Evolutionary conservation across 2,329 filamentous ascomycete genomes (phyloP), one percentile per base, ranked within the genome.

Genomic region (Fusarium chuoi): DNA sequence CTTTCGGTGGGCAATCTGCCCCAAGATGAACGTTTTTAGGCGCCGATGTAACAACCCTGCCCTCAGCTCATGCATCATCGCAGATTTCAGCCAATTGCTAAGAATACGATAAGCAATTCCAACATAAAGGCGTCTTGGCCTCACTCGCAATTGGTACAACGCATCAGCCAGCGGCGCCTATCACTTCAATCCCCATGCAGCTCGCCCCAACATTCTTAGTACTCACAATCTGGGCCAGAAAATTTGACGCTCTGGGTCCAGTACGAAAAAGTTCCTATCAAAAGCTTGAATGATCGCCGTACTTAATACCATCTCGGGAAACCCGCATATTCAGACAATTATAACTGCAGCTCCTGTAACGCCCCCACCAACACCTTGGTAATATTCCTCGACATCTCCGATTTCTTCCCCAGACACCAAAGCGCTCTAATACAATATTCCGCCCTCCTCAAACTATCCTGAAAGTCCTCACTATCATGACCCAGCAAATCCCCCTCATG

Each of bases 341-440:
- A 56, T 36, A 58, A 7, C 41, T 49, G 30, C 3, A 58, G 12
- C 12, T 58, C 55, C 1, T 36, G 41, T 1, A 58, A 12, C 9
- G 41, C 55, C 15, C 55, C 33, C 1, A 49, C 20, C 4, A 58
- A 3, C 3, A 58, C 55, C 17, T 58, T 58, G 0, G 55, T 58
- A 11, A 58, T 58, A 28, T 58, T 58, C 11, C 41, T 58, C 20
- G 55, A 58, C 55, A 58, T 58, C 41, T 58, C 55, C 12, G 55
- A 58, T 5, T 58, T 58, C 15, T 58, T 58, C 3, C 55, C 55
- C 1, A 58, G 41, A n/a, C 55, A 58, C 55, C 55, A 58, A 28
- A 58, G 55, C 8, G 55, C 55, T 0, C 55, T 35, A 15, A 58
- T 58, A 49, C 55, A 58, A 30, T 49, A 58, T 15, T 58, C 55